A percentile compares a stretch with the other conserved stretches of the same genome.
phyloP scores from a whole-genome alignment of 129 eudicot genomes.

The Pittosporum tobira region DNA sequence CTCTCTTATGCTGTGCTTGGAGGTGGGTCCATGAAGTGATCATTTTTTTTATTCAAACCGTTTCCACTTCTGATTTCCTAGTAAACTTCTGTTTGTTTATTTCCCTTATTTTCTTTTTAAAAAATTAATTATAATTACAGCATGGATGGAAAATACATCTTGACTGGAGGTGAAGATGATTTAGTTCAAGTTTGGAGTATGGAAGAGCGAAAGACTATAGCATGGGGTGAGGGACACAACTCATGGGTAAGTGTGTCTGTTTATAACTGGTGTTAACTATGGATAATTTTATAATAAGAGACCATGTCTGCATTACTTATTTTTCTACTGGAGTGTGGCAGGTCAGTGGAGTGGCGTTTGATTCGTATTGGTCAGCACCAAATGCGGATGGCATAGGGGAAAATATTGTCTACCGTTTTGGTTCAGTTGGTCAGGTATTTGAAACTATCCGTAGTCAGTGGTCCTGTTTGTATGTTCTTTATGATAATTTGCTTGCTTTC shows the following conservation, averaged over 20 bases:
- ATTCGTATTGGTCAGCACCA: constrained; percentile 89
- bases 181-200: constrained; percentile 98
- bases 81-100: too few species aligned
- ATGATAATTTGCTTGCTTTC: background rate
- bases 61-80: background rate
- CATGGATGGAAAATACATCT: constrained; percentile 84
- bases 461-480: too few species aligned
- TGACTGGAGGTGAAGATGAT: constrained; percentile 98
- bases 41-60: background rate
- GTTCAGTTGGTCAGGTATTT: constrained; percentile 97
- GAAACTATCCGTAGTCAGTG: too few species aligned
- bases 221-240: constrained; percentile 99
- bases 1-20: constrained; percentile 94
- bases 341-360: constrained; percentile 98
- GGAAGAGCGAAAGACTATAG: constrained; percentile 87
- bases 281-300: background rate
- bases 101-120: too few species aligned
- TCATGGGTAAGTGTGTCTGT: constrained; percentile 66
- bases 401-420: constrained; percentile 76
- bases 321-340: constrained; percentile 34
- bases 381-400: constrained; percentile 72
- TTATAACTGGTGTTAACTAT: background rate
- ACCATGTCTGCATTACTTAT: constrained; percentile 15
- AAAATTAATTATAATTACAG: too few species aligned
- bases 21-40: constrained; percentile 37